Base-by-base conservation (phyloP, 2,329 filamentous ascomycete species). In the Fusarium sp. region DNA sequence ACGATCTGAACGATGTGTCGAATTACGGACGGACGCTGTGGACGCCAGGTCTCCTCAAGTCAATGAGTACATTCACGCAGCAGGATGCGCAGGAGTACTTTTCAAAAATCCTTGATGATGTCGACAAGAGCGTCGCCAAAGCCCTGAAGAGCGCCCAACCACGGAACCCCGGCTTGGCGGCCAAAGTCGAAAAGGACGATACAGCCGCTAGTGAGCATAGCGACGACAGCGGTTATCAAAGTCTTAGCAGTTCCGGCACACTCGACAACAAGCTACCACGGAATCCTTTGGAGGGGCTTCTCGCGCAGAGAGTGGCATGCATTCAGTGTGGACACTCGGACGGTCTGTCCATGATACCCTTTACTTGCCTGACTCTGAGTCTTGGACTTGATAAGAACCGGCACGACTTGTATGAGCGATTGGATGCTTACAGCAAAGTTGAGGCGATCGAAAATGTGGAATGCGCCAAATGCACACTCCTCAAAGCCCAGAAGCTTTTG, bases 81-180 rank as follows among this genome's bases (percentile, higher is more conserved):
- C 97, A 99, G 83, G 97, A 99, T 83, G 97, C 97, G 6, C 97
- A 98, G 80, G 97, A 99, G 82, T 99, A 98, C 82, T 98, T 94
- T 78, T 96, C 95, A 18, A 97, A 96, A 79, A 88, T 99, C 16
- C 83, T 98, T 57, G 95, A 96, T 75, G 92, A 95, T 77, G 86
- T 98, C 31, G 94, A 98, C 78, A 93, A 92, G 78, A 94, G 97
- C 79, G 86, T 94, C 45, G 85, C 86, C 22, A 88, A 87, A 74
- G 87, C 87, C 54, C 78, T 82, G 20, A 78, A 81, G 7, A 74
- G 67, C 25, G 63, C 66, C 14, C 78, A 77, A 27, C 78, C 76
- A 14, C 78, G 75, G 13, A 75, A 75, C 36, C 75, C 81, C 0
- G 85, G 86, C 1, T 79, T 88, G 27, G 86, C 88, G 63, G 65